Evolutionary conservation across 345 rosid species (phyloP).

Genomic region (Gossypium turneri): DNA sequence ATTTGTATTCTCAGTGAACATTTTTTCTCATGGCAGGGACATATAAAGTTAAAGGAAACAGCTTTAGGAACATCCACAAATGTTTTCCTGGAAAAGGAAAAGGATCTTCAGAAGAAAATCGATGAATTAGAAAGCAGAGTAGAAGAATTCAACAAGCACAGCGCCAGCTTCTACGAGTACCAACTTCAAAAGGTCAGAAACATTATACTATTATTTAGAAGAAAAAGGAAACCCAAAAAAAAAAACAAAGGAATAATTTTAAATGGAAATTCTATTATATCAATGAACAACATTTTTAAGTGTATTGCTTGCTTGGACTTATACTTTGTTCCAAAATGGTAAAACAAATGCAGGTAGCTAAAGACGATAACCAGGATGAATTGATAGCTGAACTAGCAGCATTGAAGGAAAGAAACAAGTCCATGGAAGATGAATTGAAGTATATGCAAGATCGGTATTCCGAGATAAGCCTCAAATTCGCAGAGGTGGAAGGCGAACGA

Average conservation of each 20-base stretch:
- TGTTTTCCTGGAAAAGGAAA: slow-evolving; percentile 59
- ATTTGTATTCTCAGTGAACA: not conserved
- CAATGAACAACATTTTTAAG: not conserved
- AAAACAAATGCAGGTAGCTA: slow-evolving; percentile 24
- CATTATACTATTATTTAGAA: not conserved
- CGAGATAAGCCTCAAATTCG: slow-evolving; percentile 83
- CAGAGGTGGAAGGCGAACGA: slow-evolving; percentile 98
- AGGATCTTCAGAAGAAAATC: slow-evolving; percentile 43
- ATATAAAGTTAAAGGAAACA: slow-evolving; percentile 55
- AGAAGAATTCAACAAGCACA: slow-evolving; percentile 39
- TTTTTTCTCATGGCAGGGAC: slow-evolving; percentile 45
- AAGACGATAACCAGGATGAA: slow-evolving; percentile 20
- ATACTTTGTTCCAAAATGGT: slow-evolving; percentile 9
- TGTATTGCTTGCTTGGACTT: slow-evolving; percentile 3
- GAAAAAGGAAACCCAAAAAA: not conserved
- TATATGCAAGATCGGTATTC: slow-evolving; percentile 91
- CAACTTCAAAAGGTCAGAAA: slow-evolving; percentile 38
- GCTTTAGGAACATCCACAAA: slow-evolving; percentile 50
- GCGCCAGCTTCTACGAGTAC: slow-evolving; percentile 17
- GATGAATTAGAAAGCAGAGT: slow-evolving; percentile 52
- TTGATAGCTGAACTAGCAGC: slow-evolving; percentile 38
- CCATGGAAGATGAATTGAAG: slow-evolving; percentile 73
- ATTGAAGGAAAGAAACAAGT: slow-evolving; percentile 50
- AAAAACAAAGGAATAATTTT: not conserved
- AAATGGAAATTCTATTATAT: not conserved